Conservation (phyloP, 495 filamentous ascomycete species). For the Xanthoparmelia taractica region DNA sequence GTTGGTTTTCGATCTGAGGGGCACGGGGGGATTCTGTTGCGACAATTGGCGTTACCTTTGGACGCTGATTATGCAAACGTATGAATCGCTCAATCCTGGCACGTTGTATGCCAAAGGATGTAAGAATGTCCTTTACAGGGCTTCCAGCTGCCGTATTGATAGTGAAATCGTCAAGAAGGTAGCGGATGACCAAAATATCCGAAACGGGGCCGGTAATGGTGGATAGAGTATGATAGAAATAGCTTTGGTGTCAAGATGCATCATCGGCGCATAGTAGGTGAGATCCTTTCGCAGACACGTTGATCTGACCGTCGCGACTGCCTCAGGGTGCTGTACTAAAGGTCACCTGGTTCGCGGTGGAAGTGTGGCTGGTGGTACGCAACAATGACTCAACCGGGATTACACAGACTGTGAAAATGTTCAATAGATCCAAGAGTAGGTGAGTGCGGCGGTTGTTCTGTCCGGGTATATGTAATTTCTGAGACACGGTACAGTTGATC, state of each 20-base stretch:
- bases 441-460: background rate
- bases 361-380: background rate
- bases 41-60: background rate
- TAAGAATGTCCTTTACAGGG: background rate
- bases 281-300: background rate
- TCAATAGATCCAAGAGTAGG: background rate
- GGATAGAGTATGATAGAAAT: conserved; percentile 9
- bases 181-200: background rate
- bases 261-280: conserved; percentile 17
- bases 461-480: background rate
- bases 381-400: background rate
- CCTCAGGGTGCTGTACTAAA: conserved; percentile 1
- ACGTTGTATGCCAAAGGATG: background rate
- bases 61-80: background rate
- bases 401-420: background rate
- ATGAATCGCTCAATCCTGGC: background rate
- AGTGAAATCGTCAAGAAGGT: background rate
- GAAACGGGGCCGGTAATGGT: conserved; percentile 4
- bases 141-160: background rate
- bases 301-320: conserved; percentile 8
- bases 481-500: background rate
- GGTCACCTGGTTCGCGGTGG: background rate
- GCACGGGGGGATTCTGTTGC: conserved; percentile 5
- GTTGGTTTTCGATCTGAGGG: conserved; percentile 5
- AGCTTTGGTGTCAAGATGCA: conserved; percentile 17